phyloP scores from a whole-genome alignment of 129 eudicot species.

The Flaveria sonorensis region DNA sequence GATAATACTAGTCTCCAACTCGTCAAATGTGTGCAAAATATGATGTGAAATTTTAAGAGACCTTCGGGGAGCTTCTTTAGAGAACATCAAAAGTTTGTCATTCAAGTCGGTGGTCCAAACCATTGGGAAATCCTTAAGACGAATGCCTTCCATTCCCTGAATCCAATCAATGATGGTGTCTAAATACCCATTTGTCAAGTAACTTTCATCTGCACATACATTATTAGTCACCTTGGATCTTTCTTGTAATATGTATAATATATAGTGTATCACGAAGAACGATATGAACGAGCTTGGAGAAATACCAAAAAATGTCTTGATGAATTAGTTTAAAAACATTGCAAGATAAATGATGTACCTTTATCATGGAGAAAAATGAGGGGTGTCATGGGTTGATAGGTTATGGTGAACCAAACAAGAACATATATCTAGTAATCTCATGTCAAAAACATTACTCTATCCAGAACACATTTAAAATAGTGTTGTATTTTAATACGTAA shows the following conservation, averaged over 20 bases:
- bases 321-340: too few species aligned
- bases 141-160: slow-evolving; percentile 20
- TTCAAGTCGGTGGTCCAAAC: slow-evolving; percentile 18
- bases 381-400: too few species aligned
- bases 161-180: slow-evolving; percentile 14
- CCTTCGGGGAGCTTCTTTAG: not conserved
- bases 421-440: too few species aligned
- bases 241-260: not conserved
- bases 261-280: too few species aligned
- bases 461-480: too few species aligned
- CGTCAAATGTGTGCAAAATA: slow-evolving; percentile 20
- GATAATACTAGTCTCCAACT: not conserved
- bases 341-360: too few species aligned
- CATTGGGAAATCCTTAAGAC: slow-evolving; percentile 22
- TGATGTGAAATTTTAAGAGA: not conserved
- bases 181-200: slow-evolving; percentile 19
- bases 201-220: slow-evolving; percentile 26
- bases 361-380: too few species aligned
- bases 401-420: too few species aligned
- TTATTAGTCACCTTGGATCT: not conserved
- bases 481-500: too few species aligned
- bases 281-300: too few species aligned
- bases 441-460: too few species aligned
- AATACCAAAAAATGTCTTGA: too few species aligned
- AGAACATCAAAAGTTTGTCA: not conserved